Evolutionary conservation across 202 grass and related monocot species (phyloP).

Genomic region (Elaeis oleifera): DNA sequence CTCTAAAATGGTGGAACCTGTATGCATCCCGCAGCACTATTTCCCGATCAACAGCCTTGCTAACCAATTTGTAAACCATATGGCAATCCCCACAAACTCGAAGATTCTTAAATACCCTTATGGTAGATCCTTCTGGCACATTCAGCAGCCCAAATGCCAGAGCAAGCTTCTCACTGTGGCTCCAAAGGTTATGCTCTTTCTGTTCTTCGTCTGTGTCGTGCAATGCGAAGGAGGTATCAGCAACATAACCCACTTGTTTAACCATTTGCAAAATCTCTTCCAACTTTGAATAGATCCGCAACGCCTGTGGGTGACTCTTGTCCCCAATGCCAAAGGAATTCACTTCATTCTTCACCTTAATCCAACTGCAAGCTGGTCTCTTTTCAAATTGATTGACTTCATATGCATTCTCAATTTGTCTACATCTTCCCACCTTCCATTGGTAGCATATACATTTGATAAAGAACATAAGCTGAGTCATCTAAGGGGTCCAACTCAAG

Average conservation of each 20-base stretch:
- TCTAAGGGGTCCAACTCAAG: conserved; percentile 74
- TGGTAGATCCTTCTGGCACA: conserved; percentile 33
- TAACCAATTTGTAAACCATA: conserved; percentile 73
- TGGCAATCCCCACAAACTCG: conserved; percentile 79
- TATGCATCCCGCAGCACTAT: conserved; percentile 75
- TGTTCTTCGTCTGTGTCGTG: conserved; percentile 89
- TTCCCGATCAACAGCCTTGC: conserved; percentile 36
- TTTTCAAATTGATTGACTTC: conserved; percentile 77
- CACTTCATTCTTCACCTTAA: conserved; percentile 71
- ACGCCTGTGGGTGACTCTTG: conserved; percentile 36
- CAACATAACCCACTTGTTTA: conserved; percentile 47
- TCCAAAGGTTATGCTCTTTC: conserved; percentile 75
- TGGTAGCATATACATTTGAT: conserved; percentile 72
- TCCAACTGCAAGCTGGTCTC: conserved; percentile 72
- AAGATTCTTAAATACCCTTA: conserved; percentile 84
- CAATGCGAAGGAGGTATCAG: conserved; percentile 53
- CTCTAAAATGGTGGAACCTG: conserved; percentile 69
- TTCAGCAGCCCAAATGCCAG: conserved; percentile 55
- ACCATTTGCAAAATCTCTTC: conserved; percentile 57
- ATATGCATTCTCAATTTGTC: conserved; percentile 66
- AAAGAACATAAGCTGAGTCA: conserved; percentile 84
- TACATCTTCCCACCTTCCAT: conserved; percentile 60
- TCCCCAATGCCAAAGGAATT: conserved; percentile 67
- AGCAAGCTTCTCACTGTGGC: conserved; percentile 70
- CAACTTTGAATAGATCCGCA: conserved; percentile 55